phyloP scores from a whole-genome alignment of 345 rosid genomes.

The Citrus inodora region DNA sequence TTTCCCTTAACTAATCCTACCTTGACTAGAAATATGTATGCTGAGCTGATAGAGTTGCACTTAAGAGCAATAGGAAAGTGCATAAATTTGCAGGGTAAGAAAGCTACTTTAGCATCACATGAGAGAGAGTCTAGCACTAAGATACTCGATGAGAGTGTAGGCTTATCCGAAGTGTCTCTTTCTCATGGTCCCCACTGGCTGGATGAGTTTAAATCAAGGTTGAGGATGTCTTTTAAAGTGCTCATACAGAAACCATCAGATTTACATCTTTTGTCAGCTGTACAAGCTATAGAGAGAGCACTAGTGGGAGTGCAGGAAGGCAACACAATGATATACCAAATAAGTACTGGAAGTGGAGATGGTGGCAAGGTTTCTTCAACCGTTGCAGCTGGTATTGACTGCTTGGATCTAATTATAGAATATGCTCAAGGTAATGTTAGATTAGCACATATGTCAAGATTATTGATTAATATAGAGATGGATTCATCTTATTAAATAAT shows the following conservation, averaged over 20 bases:
- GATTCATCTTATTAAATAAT: not conserved
- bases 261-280: conserved; percentile 58
- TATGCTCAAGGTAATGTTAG: conserved; percentile 62
- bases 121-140: conserved; percentile 63
- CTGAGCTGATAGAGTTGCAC: conserved; percentile 64
- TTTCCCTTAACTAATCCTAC: conserved; percentile 45
- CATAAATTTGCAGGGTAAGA: conserved; percentile 76
- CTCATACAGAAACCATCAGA: conserved; percentile 59
- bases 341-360: conserved; percentile 51
- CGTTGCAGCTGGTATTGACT: conserved; percentile 83
- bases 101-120: conserved; percentile 67
- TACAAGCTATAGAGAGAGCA: conserved; percentile 79
- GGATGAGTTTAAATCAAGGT: conserved; percentile 62
- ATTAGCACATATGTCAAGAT: not conserved
- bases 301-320: conserved; percentile 66
- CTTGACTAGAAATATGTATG: conserved; percentile 36
- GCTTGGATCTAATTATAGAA: conserved; percentile 86
- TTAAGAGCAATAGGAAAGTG: conserved; percentile 77
- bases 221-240: conserved; percentile 65
- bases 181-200: conserved; percentile 36
- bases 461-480: not conserved
- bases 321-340: conserved; percentile 36
- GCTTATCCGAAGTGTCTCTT: conserved; percentile 32
- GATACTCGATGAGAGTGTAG: conserved; percentile 28
- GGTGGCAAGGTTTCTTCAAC: conserved; percentile 66